Conservation (phyloP, 176 grass and related monocot species). For the Musa itinerans region DNA sequence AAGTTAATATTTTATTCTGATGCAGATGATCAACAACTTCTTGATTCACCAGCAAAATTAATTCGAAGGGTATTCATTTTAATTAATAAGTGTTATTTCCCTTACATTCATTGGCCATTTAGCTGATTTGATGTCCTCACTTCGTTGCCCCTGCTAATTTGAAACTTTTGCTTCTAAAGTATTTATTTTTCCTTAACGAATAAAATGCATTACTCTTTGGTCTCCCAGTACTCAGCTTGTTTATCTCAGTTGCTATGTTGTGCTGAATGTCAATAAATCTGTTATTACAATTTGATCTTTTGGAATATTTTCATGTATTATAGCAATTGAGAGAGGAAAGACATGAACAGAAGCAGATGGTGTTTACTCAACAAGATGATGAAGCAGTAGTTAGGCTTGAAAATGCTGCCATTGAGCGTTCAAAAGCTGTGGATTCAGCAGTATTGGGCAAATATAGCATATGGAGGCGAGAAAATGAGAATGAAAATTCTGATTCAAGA, state of each 20-base stretch:
- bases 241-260: background rate
- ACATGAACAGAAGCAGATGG: constrained; percentile 20
- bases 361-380: constrained; percentile 39
- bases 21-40: constrained; percentile 14
- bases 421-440: constrained; percentile 57
- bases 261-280: constrained; percentile 2
- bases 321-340: constrained; percentile 36
- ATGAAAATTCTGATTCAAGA: constrained; percentile 48
- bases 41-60: constrained; percentile 9
- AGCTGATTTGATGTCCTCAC: background rate
- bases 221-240: background rate
- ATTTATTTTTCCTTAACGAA: background rate
- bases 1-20: background rate
- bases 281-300: background rate
- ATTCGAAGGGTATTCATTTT: constrained; percentile 28
- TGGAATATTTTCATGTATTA: constrained; percentile 12
- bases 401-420: constrained; percentile 41
- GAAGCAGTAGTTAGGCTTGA: constrained; percentile 49
- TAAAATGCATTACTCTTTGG: background rate
- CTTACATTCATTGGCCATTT: background rate
- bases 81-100: background rate
- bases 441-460: constrained; percentile 58
- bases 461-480: constrained; percentile 52
- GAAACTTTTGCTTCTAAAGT: background rate
- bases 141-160: background rate